Percentiles rank a stretch among this genome's conserved stretches.
phyloP scores from a whole-genome alignment of 1,284 basidiomycete species.

The Chiua sp. region DNA sequence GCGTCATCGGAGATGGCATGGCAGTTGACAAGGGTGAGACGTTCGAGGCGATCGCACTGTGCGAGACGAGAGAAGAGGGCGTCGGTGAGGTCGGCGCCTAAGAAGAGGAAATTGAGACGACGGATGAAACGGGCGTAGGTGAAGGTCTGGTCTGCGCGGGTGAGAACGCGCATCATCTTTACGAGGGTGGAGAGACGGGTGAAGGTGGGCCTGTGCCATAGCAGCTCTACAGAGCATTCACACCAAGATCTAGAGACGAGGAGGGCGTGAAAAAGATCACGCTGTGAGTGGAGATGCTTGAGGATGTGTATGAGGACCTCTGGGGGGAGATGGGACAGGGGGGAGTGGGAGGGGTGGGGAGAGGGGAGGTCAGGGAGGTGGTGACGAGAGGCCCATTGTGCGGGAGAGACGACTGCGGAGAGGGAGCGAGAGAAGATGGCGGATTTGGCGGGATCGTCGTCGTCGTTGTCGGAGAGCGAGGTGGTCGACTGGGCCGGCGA shows the following conservation, averaged over 20 bases:
- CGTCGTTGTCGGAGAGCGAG: slow-evolving; percentile 68
- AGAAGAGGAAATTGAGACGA: slow-evolving; percentile 86
- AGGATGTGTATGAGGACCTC: slow-evolving; percentile 96
- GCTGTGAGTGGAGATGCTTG: slow-evolving; percentile 76
- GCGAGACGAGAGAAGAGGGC: slow-evolving; percentile 78
- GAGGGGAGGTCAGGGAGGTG: slow-evolving; percentile 33
- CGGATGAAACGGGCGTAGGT: slow-evolving; percentile 90
- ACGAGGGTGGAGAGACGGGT: slow-evolving; percentile 73
- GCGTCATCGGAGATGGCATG: slow-evolving; percentile 71
- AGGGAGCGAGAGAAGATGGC: slow-evolving; percentile 51
- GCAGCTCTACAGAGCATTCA: slow-evolving; percentile 91
- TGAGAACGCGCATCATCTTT: slow-evolving; percentile 77
- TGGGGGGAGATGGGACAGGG: slow-evolving; percentile 74
- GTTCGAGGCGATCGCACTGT: slow-evolving; percentile 85
- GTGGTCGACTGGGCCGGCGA: slow-evolving; percentile 61
- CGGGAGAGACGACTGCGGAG: slow-evolving; percentile 55
- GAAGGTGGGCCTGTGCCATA: slow-evolving; percentile 94
- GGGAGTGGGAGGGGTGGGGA: slow-evolving; percentile 42
- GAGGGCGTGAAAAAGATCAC: slow-evolving; percentile 79
- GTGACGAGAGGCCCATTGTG: slow-evolving; percentile 64
- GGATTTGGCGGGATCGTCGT: slow-evolving; percentile 61
- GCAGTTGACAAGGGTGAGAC: slow-evolving; percentile 91
- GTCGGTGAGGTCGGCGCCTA: slow-evolving; percentile 80
- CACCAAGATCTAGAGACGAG: slow-evolving; percentile 95
- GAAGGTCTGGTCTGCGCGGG: slow-evolving; percentile 73